Conservation (phyloP, 345 rosid genomes). For the Pseudoturritis turrita region DNA sequence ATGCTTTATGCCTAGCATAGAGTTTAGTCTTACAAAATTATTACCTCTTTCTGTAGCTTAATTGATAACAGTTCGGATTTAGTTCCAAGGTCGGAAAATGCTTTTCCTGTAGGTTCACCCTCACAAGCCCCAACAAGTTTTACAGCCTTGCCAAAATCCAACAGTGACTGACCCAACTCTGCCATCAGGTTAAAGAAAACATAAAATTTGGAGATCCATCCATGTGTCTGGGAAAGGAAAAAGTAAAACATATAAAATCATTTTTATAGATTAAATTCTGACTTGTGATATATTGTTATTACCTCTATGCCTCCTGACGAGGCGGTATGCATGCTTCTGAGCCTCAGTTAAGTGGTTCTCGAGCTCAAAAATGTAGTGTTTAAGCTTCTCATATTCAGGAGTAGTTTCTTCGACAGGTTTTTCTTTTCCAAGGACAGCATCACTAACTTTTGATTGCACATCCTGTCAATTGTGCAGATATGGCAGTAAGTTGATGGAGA, state of each 20-base stretch:
- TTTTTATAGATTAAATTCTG: neutral
- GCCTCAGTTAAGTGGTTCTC: slow-evolving; percentile 95
- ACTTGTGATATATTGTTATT: slow-evolving; percentile 10
- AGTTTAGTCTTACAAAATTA: slow-evolving; percentile 4
- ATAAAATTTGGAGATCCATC: slow-evolving; percentile 8
- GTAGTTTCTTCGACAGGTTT: slow-evolving; percentile 97
- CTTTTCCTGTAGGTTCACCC: slow-evolving; percentile 77
- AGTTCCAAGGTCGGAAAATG: slow-evolving; percentile 79
- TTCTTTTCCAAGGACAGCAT: slow-evolving; percentile 94
- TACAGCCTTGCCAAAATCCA: slow-evolving; percentile 91
- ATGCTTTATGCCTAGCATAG: neutral
- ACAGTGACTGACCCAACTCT: slow-evolving; percentile 89
- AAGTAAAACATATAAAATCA: no score
- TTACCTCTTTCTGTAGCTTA: slow-evolving; percentile 91
- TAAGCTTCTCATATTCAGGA: slow-evolving; percentile 90
- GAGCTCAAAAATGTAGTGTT: slow-evolving; percentile 85
- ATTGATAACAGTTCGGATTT: slow-evolving; percentile 74
- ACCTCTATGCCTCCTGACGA: slow-evolving; percentile 97
- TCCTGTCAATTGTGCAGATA: slow-evolving; percentile 48
- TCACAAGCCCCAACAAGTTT: slow-evolving; percentile 95
- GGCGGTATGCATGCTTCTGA: slow-evolving; percentile 95
- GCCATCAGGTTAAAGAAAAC: slow-evolving; percentile 24
- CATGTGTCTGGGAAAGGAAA: neutral
- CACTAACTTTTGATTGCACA: slow-evolving; percentile 89
- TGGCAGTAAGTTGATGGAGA: neutral